Base-by-base conservation (phyloP, 2,329 filamentous ascomycete species). In the Penicillium olsonii region DNA sequence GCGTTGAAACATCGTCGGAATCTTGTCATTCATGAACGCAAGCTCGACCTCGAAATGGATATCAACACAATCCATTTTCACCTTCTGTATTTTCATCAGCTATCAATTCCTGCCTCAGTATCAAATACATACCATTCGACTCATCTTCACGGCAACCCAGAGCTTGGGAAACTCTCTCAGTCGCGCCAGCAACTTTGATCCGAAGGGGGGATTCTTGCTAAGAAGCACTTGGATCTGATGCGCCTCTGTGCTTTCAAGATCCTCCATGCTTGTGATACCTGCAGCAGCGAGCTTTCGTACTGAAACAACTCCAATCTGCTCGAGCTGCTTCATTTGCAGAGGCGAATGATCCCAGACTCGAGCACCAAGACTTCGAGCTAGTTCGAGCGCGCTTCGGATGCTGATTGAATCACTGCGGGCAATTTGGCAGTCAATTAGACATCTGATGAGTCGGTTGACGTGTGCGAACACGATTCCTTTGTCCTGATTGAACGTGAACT, bases 191-290 rank as follows among this genome's bases (percentile, higher is more conserved):
- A 95, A 65, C 35, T 85, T 86, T 37, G 82, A 79, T 0, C 92
- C 94, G 64, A 88, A 96, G 0, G 92, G 90, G 0, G 91, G 89
- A 57, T 95, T 90, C 45, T 87, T 86, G 55, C 84, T 87, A 39
- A 95, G 68, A 19, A 90, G 73, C 40, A 84, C 80, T 61, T 97
- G 92, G 43, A 99, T 89, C 20, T 84, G 80, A 45, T 84, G 81
- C 20, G 86, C 77, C 29, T 92, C 86, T 12, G 84, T 78, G 6
- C 68, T 71, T 14, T 85, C 82, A 11, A 99, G 75, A n/a, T 83
- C 80, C 35, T 87, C 81, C 5, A 97, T 83, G 5, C 77, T 88
- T 22, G 75, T 83, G 45, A 97, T 81, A 0, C 85, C 84, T n/a
- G 84, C 84, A 33, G 80, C 78, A 3, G 84, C 80, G 37, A 97